Conservation (phyloP, 192 early-diverging fungal genomes). For the Chytriomyces sp. region DNA sequence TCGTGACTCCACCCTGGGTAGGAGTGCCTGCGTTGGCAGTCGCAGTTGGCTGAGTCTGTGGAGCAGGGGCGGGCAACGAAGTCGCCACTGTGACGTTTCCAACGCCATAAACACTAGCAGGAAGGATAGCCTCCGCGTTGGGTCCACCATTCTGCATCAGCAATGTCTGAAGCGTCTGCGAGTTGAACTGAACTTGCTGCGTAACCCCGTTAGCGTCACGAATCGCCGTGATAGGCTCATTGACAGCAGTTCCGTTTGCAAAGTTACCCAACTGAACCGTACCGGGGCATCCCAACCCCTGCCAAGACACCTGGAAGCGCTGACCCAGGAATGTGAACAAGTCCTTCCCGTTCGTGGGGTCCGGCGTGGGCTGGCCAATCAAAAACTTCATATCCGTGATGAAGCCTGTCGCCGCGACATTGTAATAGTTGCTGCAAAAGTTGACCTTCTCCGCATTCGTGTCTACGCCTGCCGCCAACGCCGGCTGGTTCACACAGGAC, state of each 20-base stretch:
- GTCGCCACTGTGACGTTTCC: background rate
- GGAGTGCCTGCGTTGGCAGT: background rate
- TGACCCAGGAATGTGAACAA: constrained; percentile 34
- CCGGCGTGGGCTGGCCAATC: constrained; percentile 11
- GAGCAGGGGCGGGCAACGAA: background rate
- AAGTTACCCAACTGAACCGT: background rate
- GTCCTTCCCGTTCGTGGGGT: constrained; percentile 8
- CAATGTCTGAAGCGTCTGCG: background rate
- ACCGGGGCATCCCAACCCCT: constrained; percentile 21
- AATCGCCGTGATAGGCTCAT: constrained; percentile 11
- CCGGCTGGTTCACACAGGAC: constrained; percentile 5
- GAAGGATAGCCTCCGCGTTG: background rate
- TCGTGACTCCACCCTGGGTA: background rate
- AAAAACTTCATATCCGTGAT: constrained; percentile 28
- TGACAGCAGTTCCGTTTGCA: background rate
- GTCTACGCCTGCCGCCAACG: background rate
- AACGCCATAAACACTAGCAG: background rate
- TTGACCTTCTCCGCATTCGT: background rate
- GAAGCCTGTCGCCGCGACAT: constrained; percentile 18
- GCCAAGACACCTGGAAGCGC: no score
- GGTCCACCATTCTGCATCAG: background rate
- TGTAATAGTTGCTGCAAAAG: constrained; percentile 20
- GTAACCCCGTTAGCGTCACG: background rate
- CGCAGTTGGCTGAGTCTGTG: background rate
- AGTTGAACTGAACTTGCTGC: background rate